A percentile compares a stretch with the other conserved stretches of the same genome.
phyloP scores from a whole-genome alignment of 371 early-diverging fungal species.

The Mortierella sp. region DNA sequence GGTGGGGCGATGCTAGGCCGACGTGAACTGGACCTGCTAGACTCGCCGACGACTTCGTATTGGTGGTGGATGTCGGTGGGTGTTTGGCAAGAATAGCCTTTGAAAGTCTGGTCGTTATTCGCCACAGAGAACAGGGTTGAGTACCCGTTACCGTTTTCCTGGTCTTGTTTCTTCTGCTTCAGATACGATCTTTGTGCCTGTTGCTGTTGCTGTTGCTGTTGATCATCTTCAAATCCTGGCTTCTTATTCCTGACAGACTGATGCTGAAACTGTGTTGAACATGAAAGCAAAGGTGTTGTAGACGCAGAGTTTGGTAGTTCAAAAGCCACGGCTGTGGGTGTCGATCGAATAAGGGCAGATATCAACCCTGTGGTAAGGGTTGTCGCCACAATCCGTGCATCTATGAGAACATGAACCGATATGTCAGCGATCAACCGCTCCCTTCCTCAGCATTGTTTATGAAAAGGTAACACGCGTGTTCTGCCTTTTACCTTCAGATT shows the following conservation, averaged over 20 bases:
- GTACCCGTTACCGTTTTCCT: background rate
- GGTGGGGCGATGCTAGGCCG: conserved; percentile 11
- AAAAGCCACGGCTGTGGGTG: background rate
- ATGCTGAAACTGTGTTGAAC: background rate
- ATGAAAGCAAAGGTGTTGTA: conserved; percentile 4
- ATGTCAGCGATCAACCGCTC: too few relatives aligned
- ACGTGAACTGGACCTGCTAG: conserved; percentile 28
- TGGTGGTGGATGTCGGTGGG: background rate
- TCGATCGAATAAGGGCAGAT: conserved; percentile 9
- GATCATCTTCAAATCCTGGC: background rate
- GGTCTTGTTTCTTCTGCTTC: background rate
- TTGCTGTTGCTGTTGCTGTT: background rate
- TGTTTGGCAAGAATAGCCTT: background rate
- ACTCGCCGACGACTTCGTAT: conserved; percentile 5
- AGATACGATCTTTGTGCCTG: background rate
- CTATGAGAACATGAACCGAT: background rate
- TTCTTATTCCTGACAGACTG: background rate
- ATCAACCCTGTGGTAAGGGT: conserved; percentile 11
- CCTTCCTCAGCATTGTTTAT: too few relatives aligned
- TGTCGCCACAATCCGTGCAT: background rate
- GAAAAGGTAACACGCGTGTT: too few relatives aligned
- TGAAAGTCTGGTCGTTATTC: conserved; percentile 1
- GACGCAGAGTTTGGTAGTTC: conserved; percentile 12
- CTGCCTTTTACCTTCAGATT: background rate
- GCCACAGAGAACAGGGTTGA: background rate